Evolutionary conservation across 108 stramenopile genomes (phyloP), one percentile per base, ranked within the genome.

Genomic region (Cyclotella choctawhatcheeana): DNA sequence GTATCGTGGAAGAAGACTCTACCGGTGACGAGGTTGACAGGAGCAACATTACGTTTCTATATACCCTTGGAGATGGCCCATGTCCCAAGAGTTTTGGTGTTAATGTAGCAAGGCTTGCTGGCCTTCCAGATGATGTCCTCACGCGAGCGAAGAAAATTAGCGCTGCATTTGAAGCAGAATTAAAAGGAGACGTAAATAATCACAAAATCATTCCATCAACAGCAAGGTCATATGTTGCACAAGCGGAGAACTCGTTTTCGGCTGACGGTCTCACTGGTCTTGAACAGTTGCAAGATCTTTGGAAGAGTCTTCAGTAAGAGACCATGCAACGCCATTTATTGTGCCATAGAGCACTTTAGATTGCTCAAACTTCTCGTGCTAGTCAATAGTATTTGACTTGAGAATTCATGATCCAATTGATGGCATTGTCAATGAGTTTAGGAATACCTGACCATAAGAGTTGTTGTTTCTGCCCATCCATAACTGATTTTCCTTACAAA

Each of bases 51-150:
- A 98, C 98, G 4, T 99, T 99, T 71, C 81, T 99, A 40, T 99
- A 99, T 86, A 97, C 93, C 33, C 88, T 99, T 8, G 96, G 95
- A 0, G 81, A 84, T 2, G 99, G 99, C 24, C 73, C 93, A 5
- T 97, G 95, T 64, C 98, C 98, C 14, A 97, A 96, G 69, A 91
- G 89, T 40, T 99, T 99, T 73, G 99, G 99, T n/a, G 93, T 99
- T 56, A 99, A 99, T 71, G 98, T 99, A 17, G 99, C 99, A 2
- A 83, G 96, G 35, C 86, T 99, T 20, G 99, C 99, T 0, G 88
- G 88, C 27, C 87, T 99, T n/a, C 98, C 99, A 0, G 82, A 94
- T 43, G 94, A 94, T 69, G 97, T 99, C 25, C 71, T 99, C 22
- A 58, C 62, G 12, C 89, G 86, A 44, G 98, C 97, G 12, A 88